These are phyloP conservation scores for Yamadazyma diospyri DNA, from an alignment of 1,139 yeast genomes.

Conservation along the genomic window DNA sequence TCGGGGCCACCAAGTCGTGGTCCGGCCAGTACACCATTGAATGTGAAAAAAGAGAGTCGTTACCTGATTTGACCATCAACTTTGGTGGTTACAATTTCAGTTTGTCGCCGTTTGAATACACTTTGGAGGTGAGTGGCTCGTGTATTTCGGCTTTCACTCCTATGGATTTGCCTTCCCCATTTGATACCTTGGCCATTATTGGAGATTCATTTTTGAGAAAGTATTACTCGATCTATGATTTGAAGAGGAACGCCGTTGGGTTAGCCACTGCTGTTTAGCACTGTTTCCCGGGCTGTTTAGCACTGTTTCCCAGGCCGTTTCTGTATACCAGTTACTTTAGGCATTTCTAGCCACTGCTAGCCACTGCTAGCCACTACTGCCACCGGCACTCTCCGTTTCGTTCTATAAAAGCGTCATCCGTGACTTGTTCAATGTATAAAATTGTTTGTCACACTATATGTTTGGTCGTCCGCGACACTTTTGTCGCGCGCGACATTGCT, in stretches of 20 bases:
- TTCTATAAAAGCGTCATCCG: too few relatives aligned
- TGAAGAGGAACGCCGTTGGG: conserved; percentile 89
- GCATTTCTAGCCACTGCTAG: too few relatives aligned
- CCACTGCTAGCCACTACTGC: too few relatives aligned
- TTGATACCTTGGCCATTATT: conserved; percentile 91
- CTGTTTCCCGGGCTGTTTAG: conserved; percentile 1
- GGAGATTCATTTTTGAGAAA: conserved; percentile 97
- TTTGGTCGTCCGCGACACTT: too few relatives aligned
- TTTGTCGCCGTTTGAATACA: conserved; percentile 82
- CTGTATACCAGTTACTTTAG: background rate
- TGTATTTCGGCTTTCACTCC: conserved; percentile 96
- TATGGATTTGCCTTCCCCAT: conserved; percentile 95
- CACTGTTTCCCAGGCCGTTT: conserved; percentile 1
- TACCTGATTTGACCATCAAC: conserved; percentile 89
- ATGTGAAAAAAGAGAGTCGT: conserved; percentile 73
- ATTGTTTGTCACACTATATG: too few relatives aligned
- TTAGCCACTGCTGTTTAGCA: conserved; percentile 49
- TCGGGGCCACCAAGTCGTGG: conserved; percentile 97
- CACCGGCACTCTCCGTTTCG: too few relatives aligned
- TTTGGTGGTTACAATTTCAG: conserved; percentile 90
- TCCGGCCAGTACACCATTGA: conserved; percentile 94
- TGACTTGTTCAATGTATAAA: too few relatives aligned
- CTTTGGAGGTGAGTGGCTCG: conserved; percentile 87
- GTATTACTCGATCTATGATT: conserved; percentile 89
- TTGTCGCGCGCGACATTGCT: conserved; percentile 6